Conservation (phyloP, 2,329 filamentous ascomycete genomes). For the Cladosporium sp. region DNA sequence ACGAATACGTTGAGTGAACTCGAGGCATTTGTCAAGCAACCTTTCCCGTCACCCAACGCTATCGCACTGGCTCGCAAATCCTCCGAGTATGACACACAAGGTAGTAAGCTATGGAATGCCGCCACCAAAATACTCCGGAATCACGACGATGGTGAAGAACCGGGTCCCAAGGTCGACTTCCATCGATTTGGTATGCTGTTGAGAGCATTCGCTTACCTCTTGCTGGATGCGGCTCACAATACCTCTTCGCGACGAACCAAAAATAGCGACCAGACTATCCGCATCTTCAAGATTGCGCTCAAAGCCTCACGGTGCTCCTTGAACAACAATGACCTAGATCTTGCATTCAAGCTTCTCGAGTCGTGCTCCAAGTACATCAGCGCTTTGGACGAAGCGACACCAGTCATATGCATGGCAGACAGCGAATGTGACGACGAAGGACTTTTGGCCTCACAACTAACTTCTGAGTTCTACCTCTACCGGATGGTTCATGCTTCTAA, state of each 20-base stretch:
- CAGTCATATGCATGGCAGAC: constrained; percentile 23
- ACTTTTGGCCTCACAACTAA: constrained; percentile 42
- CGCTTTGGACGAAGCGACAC: constrained; percentile 29
- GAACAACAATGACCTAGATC: constrained; percentile 56
- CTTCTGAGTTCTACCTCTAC: constrained; percentile 65
- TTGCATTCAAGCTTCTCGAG: constrained; percentile 63
- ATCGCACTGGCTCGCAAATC: constrained; percentile 35
- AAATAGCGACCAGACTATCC: constrained; percentile 42
- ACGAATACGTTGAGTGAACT: constrained; percentile 16
- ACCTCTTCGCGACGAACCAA: constrained; percentile 24
- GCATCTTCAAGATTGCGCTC: constrained; percentile 67
- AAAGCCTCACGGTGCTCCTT: constrained; percentile 66
- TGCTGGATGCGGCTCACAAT: constrained; percentile 62
- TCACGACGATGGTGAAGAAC: constrained; percentile 19
- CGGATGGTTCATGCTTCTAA: constrained; percentile 73
- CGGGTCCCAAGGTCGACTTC: neutral
- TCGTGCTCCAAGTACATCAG: constrained; percentile 57
- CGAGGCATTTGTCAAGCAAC: constrained; percentile 22
- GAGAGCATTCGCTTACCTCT: constrained; percentile 63
- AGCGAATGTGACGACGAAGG: constrained; percentile 30
- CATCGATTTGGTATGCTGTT: constrained; percentile 35
- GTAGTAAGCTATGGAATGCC: constrained; percentile 66
- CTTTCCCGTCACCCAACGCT: constrained; percentile 21
- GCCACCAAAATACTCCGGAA: constrained; percentile 52
- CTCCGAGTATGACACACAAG: constrained; percentile 56